Conservation (phyloP, 176 grass and related monocot genomes). For the Oryza rufipogon region DNA sequence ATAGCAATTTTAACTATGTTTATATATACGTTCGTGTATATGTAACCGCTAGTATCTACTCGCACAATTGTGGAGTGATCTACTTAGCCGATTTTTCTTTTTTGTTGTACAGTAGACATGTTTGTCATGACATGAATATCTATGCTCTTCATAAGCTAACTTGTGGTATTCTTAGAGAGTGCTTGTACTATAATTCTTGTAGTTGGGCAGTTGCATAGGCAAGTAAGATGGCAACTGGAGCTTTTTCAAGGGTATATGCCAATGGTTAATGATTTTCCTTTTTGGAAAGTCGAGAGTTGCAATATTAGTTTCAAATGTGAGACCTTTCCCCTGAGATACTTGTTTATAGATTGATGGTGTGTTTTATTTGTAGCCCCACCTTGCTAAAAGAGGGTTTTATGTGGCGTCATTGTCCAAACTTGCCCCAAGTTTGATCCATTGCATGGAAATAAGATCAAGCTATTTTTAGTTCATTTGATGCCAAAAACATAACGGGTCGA, state of each 20-base stretch:
- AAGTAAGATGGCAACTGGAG: background rate
- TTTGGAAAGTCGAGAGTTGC: background rate
- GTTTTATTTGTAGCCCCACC: conserved; percentile 10
- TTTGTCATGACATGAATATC: conserved; percentile 15
- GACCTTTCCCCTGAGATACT: background rate
- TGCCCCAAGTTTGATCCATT: background rate
- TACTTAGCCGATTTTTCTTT: too few relatives aligned
- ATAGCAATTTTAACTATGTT: background rate
- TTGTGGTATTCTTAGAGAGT: background rate
- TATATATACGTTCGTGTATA: background rate
- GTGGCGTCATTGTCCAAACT: background rate
- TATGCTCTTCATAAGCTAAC: conserved; percentile 28
- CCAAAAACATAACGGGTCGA: background rate
- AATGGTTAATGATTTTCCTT: background rate
- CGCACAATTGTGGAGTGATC: too few relatives aligned
- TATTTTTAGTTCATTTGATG: background rate
- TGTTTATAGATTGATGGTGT: background rate
- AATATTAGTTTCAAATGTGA: conserved; percentile 7
- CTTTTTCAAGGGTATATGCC: background rate
- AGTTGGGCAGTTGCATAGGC: too few relatives aligned
- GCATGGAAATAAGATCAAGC: background rate
- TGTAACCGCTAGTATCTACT: background rate
- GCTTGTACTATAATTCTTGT: background rate
- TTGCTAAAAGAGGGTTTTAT: conserved; percentile 17
- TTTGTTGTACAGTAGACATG: background rate